Base-by-base conservation (phyloP, 176 grass and related monocot genomes). In the Ensete ventricosum region DNA sequence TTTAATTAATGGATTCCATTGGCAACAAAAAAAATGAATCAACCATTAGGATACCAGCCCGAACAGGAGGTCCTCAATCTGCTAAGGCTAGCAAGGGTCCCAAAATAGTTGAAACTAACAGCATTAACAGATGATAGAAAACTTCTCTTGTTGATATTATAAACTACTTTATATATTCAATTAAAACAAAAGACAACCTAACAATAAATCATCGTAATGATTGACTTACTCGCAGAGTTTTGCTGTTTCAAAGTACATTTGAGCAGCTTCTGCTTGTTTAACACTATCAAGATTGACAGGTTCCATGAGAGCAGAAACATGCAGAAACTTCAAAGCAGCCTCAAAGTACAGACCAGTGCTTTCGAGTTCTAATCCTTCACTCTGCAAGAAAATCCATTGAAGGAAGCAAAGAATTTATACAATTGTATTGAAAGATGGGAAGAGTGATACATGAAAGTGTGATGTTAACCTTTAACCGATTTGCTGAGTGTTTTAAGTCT, bases 191-290 rank as follows among this genome's bases (percentile, higher is more conserved):
- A 14, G 1, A 62, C 20, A 17, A 17, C 14, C 10, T 17, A 8
- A 21, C 20, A 62, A 19, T 17, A 62, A 62, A 62, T 7, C 13
- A 62, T 7, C 0, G 9, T 62, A 62, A 62, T 62, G 14, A 19
- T 8, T 50, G 24, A 73, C 89, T 96, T 88, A 97, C 94, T 78
- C 77, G 78, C 94, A 97, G 23, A 97, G 80, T 85, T 88, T 89
- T 83, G 90, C 94, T 60, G 88, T 93, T 75, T 93, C 82, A 75
- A 86, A 93, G 90, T 93, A 97, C 73, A 97, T 76, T 72, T 77
- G 16, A 70, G 83, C 80, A 43, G 77, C 50, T 66, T 93, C 90
- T 54, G 74, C 90, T 83, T 88, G 90, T 77, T 88, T 97, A 49
- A 79, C 86, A 76, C 76, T 82, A 87, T 87, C 93, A 79, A 78